Base-by-base conservation (phyloP, 805 yeast genomes). In the Limtongia smithiae region DNA sequence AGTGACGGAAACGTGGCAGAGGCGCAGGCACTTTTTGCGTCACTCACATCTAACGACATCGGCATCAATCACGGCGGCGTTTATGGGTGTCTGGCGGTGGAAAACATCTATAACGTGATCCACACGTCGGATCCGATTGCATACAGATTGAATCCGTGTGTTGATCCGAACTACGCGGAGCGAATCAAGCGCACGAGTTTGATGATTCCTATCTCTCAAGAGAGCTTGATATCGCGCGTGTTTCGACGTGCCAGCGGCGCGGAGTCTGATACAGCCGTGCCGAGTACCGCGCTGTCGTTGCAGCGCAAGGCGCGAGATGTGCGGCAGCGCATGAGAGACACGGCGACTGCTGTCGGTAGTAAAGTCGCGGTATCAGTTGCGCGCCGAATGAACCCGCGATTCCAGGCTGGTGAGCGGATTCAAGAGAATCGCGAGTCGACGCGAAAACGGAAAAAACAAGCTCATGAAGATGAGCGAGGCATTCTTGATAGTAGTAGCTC, bases 51-150 rank as follows among this genome's bases (percentile, higher is more conserved):
- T 80, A 63, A 65, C 83, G 20, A 74, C 83, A 38, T 80, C 77
- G 62, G 73, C 78, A 42, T 76, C 73, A 41, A 80, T 76, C 51
- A 75, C 83, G 47, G 52, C n/a, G 61, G 61, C 6, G 44, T 39
- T 3, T 69, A 68, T 41, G 75, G 75, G 1, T 70, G 75, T 44
- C 88, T 93, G 3, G 81, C 79, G 25, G 86, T 83, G 55, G 68
- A 72, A 2, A 84, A 85, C 60, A 66, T 85, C 31, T 93, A 85
- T 69, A 91, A 91, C 63, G 69, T 93, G 6, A 84, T 83, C 65
- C 95, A 91, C 64, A 85, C 88, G 1, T 85, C 94, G 60, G 98
- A 91, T 64, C 95, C 97, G 1, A 82, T 93, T 33, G 94, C 94
- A 0, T 89, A 86, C 63, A 70, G 96, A 49, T 69, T 91, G 54